Base-by-base conservation (phyloP, 176 grass and related monocot genomes). In the Stipa capillata region DNA sequence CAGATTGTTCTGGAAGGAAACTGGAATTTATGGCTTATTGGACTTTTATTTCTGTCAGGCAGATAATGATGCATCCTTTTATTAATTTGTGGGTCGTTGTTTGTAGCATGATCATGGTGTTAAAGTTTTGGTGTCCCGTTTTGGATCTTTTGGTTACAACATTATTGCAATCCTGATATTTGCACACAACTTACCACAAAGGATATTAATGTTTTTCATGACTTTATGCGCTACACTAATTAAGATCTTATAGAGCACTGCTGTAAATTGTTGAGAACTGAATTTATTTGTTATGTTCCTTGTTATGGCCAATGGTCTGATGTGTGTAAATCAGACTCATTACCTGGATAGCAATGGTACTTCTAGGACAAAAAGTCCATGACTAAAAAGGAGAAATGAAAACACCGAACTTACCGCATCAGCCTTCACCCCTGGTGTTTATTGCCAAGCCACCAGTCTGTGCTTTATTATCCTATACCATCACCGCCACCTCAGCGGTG, bases 91-190 rank as follows among this genome's bases (percentile, higher is more conserved):
- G 31, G 24, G 24, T 42, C 1, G 36, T 16, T 87, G 14, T 27
- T 56, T 80, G 53, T 75, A 31, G 76, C 82, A 62, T 80, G 61
- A 17, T 31, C 5, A 45, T 80, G 76, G 34, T 27, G 56, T 28
- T 64, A 41, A 48, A 44, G 28, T 44, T 82, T 84, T 69, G 29
- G 4, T 24, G 23, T 43, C 25, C 35, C 69, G 42, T 76, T 84
- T 75, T 79, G 49, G 6, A 1, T 68, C 53, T 45, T 35, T 43
- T 80, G 17, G 40, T 61, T 44, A 59, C 31, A 53, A n/a, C 52
- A 31, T 17, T 67, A 12, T 28, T 69, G 7, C 15, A 47, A 31
- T 29, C 15, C 0, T 45, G 24, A 60, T 60, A 60, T 33, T 33
- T 60, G 15, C 6, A 18, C 24, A 29, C 3, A 35, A 10, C 41